Evolutionary conservation across 371 early-diverging fungal genomes (phyloP).

Genomic region (Homolaphlyctis polyrhiza): DNA sequence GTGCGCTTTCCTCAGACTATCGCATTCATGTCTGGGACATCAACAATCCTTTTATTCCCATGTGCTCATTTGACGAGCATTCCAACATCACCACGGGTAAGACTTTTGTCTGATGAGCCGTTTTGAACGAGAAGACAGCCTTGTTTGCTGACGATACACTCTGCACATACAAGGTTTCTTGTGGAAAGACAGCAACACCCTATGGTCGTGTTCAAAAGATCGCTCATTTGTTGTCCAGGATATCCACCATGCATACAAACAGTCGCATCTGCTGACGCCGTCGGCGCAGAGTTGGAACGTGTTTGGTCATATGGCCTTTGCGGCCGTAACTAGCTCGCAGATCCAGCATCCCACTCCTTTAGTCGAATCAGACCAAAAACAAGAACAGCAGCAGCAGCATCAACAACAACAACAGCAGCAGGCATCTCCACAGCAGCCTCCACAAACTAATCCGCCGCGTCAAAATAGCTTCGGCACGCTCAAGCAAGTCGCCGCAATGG

Average conservation of each 20-base stretch:
- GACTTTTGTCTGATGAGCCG: not conserved
- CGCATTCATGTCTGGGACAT: constrained; percentile 76
- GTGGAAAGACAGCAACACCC: constrained; percentile 60
- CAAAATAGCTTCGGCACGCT: too few species aligned
- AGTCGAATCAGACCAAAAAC: too few species aligned
- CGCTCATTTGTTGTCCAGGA: constrained; percentile 59
- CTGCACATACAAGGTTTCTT: constrained; percentile 34
- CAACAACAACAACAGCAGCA: too few species aligned
- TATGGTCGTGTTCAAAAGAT: constrained; percentile 79
- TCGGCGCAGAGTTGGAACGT: constrained; percentile 64
- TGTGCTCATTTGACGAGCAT: constrained; percentile 66
- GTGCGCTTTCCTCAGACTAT: constrained; percentile 60
- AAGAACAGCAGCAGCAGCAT: too few species aligned
- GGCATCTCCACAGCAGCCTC: too few species aligned
- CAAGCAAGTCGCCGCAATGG: too few species aligned
- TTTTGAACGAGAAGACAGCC: not conserved
- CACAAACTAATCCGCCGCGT: too few species aligned
- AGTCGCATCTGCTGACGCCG: constrained; percentile 40
- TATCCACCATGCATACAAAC: constrained; percentile 44
- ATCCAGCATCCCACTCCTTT: too few species aligned
- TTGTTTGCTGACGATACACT: not conserved
- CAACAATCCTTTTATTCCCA: constrained; percentile 65
- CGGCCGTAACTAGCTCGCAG: too few species aligned
- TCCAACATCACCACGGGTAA: constrained; percentile 65
- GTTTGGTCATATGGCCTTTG: constrained; percentile 66